phyloP scores from a whole-genome alignment of 768 basidiomycete genomes.

The Phylloporus rhodoxanthus region DNA sequence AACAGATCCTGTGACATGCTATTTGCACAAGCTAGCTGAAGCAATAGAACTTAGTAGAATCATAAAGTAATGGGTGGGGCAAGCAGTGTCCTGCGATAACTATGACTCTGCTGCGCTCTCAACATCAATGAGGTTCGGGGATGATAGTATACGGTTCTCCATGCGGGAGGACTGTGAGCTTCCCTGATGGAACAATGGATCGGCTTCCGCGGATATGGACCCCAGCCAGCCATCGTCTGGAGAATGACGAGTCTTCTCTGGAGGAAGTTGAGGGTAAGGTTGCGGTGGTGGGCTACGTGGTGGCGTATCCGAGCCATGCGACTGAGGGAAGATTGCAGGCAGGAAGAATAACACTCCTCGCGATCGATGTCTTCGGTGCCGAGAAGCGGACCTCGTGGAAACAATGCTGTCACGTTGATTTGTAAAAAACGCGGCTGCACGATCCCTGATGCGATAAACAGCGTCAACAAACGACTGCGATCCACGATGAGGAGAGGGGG shows the following conservation, averaged over 20 bases:
- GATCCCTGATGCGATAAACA: slow-evolving; percentile 52
- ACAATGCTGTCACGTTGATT: slow-evolving; percentile 33
- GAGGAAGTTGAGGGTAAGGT: slow-evolving; percentile 24
- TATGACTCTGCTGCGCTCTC: slow-evolving; percentile 22
- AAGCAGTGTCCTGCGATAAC: slow-evolving; percentile 10
- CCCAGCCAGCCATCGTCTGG: slow-evolving; percentile 34
- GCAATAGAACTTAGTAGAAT: slow-evolving; percentile 27
- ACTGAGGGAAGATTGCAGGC: slow-evolving; percentile 68
- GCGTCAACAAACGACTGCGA: slow-evolving; percentile 44
- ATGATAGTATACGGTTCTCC: slow-evolving; percentile 25
- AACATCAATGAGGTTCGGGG: slow-evolving; percentile 28
- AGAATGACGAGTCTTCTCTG: slow-evolving; percentile 43
- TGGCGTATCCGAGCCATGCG: slow-evolving; percentile 27
- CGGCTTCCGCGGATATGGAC: slow-evolving; percentile 16
- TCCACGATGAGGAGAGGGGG: slow-evolving; percentile 34
- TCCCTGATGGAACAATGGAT: slow-evolving; percentile 22
- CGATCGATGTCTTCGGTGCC: slow-evolving; percentile 42
- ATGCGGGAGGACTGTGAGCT: slow-evolving; percentile 26
- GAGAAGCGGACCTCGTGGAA: slow-evolving; percentile 43
- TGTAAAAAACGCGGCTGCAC: slow-evolving; percentile 43
- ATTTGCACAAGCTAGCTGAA: slow-evolving; percentile 27
- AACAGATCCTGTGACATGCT: slow-evolving; percentile 14
- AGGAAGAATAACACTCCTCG: slow-evolving; percentile 75
- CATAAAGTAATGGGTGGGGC: slow-evolving; percentile 25
- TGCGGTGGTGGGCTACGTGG: slow-evolving; percentile 31